Evolutionary conservation across 805 yeast genomes (phyloP).

Genomic region (Candida methanosorbosa): DNA sequence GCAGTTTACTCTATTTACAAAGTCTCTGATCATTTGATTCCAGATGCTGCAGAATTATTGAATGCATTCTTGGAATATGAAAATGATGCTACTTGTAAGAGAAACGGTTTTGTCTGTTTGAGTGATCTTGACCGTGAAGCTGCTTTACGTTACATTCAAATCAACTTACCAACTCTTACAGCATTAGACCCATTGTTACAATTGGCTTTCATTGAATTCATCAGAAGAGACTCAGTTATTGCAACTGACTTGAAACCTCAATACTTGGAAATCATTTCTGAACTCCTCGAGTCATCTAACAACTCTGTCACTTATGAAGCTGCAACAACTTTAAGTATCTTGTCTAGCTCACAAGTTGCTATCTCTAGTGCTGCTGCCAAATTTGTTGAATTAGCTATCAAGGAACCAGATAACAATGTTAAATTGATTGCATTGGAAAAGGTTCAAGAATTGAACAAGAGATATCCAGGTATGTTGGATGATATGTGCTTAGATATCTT

Average conservation of each 20-base stretch:
- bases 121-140: slow-evolving; percentile 76
- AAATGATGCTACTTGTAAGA: slow-evolving; percentile 86
- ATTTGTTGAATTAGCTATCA: slow-evolving; percentile 80
- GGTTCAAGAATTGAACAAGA: slow-evolving; percentile 63
- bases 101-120: slow-evolving; percentile 89
- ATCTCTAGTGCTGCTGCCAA: slow-evolving; percentile 75
- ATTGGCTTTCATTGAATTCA: slow-evolving; percentile 84
- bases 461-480: slow-evolving; percentile 75
- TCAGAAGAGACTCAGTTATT: slow-evolving; percentile 67
- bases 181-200: slow-evolving; percentile 77
- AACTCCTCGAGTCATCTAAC: slow-evolving; percentile 61
- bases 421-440: slow-evolving; percentile 88
- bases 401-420: slow-evolving; percentile 92
- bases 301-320: slow-evolving; percentile 85
- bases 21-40: slow-evolving; percentile 79
- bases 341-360: slow-evolving; percentile 51
- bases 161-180: slow-evolving; percentile 50
- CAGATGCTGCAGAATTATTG: slow-evolving; percentile 90
- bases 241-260: slow-evolving; percentile 59
- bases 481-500: slow-evolving; percentile 80
- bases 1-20: slow-evolving; percentile 78
- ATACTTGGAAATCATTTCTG: slow-evolving; percentile 65
- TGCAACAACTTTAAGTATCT: slow-evolving; percentile 63
- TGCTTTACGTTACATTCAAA: slow-evolving; percentile 76
- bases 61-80: slow-evolving; percentile 68